Conservation (phyloP, 495 filamentous ascomycete species). For the Talaromyces nanjingensis region DNA sequence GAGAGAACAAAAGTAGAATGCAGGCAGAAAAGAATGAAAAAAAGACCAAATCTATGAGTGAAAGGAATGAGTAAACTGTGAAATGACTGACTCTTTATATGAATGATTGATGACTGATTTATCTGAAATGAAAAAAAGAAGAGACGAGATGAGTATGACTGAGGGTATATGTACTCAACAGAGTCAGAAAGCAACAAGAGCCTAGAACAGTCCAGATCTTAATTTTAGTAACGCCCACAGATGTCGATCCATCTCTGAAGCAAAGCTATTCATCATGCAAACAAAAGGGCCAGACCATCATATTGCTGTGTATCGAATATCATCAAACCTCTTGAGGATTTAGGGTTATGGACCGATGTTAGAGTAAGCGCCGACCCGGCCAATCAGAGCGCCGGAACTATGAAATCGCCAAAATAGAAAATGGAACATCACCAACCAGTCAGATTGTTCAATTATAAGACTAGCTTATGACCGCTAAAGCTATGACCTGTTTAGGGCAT, state of each 20-base stretch:
- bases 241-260: neutral
- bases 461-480: neutral
- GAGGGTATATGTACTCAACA: neutral
- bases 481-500: neutral
- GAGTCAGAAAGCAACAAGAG: neutral
- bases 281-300: neutral
- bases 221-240: neutral
- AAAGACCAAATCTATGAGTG: neutral
- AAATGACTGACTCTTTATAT: neutral
- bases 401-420: slow-evolving; percentile 1
- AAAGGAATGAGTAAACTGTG: neutral
- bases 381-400: slow-evolving; percentile 8
- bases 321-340: neutral
- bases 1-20: neutral
- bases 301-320: neutral
- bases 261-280: neutral
- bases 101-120: neutral
- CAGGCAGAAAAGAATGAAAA: neutral
- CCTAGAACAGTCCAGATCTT: neutral
- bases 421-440: neutral
- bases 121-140: neutral
- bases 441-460: neutral
- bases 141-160: neutral
- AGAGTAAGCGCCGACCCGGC: slow-evolving; percentile 3
- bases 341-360: neutral